Evolutionary conservation across 192 early-diverging fungal genomes (phyloP).

Genomic region (Umbelopsis vinacea): DNA sequence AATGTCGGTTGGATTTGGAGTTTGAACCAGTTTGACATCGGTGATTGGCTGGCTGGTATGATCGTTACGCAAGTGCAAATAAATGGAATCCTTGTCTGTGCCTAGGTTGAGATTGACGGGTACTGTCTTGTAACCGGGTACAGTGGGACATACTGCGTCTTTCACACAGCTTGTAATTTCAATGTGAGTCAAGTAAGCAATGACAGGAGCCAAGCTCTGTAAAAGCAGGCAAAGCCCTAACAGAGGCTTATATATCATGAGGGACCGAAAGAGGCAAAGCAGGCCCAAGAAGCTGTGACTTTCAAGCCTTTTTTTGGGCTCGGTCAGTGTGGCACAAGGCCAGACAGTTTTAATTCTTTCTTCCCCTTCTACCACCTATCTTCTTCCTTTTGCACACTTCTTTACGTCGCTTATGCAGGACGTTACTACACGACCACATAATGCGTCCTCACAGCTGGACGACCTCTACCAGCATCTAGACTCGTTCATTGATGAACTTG

Average conservation of each 20-base stretch:
- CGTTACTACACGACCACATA: neutral
- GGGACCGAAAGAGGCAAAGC: slow-evolving; percentile 16
- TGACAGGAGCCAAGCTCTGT: neutral
- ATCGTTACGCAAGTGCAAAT: slow-evolving; percentile 33
- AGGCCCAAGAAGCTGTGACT: neutral
- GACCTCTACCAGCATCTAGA: slow-evolving; percentile 29
- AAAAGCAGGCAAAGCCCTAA: slow-evolving; percentile 7
- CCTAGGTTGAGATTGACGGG: slow-evolving; percentile 25
- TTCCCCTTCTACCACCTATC: neutral
- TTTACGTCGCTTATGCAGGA: slow-evolving; percentile 12
- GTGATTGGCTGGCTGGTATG: slow-evolving; percentile 23
- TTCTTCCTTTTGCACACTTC: slow-evolving; percentile 2
- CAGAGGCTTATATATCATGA: slow-evolving; percentile 10
- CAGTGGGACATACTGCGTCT: slow-evolving; percentile 19
- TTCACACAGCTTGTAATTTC: slow-evolving; percentile 24
- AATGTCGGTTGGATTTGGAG: neutral
- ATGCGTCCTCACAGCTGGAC: slow-evolving; percentile 10
- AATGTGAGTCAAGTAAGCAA: slow-evolving; percentile 29
- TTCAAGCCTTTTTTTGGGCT: neutral
- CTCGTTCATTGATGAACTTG: slow-evolving; percentile 29
- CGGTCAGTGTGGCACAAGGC: slow-evolving; percentile 7
- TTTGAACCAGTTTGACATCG: slow-evolving; percentile 11
- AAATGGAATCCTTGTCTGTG: slow-evolving; percentile 19
- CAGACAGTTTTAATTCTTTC: neutral
- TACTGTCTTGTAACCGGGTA: slow-evolving; percentile 27